phyloP scores from a whole-genome alignment of 345 rosid genomes.

The Gossypium australe region DNA sequence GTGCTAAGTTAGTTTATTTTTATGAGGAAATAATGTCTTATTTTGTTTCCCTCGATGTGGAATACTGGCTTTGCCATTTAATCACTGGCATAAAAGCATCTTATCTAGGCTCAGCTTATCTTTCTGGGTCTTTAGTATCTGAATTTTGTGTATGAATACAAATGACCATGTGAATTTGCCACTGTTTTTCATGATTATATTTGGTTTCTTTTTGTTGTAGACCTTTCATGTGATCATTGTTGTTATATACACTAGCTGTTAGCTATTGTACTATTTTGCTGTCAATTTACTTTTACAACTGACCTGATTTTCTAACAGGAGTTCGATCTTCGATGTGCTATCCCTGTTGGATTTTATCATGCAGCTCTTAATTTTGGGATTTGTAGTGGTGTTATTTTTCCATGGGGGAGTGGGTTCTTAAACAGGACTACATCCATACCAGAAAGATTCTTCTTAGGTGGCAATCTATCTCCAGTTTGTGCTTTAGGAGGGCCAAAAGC shows the following conservation, averaged over 20 bases:
- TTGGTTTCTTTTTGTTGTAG: background rate
- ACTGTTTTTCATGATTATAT: background rate
- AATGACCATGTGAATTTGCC: background rate
- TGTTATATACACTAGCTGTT: background rate
- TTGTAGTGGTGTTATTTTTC: slow-evolving; percentile 65
- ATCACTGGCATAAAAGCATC: background rate
- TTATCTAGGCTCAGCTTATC: background rate
- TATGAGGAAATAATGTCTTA: background rate
- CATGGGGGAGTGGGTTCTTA: slow-evolving; percentile 69
- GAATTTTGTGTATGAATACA: background rate
- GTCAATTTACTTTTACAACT: background rate
- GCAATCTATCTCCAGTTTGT: slow-evolving; percentile 77
- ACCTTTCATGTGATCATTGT: background rate
- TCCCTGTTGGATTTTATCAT: slow-evolving; percentile 66
- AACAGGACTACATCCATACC: slow-evolving; percentile 52
- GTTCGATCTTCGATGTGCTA: slow-evolving; percentile 71
- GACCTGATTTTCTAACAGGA: slow-evolving; percentile 43
- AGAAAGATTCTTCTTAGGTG: slow-evolving; percentile 92
- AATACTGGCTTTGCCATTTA: background rate
- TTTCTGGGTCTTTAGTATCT: background rate
- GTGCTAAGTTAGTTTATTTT: background rate
- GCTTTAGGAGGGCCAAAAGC: slow-evolving; percentile 77
- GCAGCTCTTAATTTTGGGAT: slow-evolving; percentile 78
- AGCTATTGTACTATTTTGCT: background rate
- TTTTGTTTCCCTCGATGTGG: background rate